A percentile compares a stretch with the other conserved stretches of the same genome.
These are phyloP conservation scores for Termitomyces sp. DNA, from an alignment of 768 basidiomycete species.

Conservation along the genomic window DNA sequence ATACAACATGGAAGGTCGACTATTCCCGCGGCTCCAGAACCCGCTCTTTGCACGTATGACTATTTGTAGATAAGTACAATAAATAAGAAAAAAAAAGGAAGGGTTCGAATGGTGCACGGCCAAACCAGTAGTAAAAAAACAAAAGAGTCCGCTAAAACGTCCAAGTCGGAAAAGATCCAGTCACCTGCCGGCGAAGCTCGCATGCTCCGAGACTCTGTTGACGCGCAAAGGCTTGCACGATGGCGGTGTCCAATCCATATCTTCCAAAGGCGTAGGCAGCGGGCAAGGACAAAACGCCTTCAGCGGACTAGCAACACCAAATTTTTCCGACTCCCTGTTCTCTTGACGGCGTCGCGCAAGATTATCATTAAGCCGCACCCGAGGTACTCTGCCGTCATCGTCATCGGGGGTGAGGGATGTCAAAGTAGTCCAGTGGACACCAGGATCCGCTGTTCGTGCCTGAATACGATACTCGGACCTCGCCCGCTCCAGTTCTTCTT, in stretches of 20 bases:
- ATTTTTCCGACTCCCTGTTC: background rate
- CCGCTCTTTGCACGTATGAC: background rate
- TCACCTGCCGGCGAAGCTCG: conserved; percentile 39
- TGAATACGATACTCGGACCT: conserved; percentile 44
- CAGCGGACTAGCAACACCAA: conserved; percentile 1
- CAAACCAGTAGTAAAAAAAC: background rate
- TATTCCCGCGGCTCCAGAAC: background rate
- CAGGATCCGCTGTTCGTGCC: conserved; percentile 11
- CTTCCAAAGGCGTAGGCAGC: conserved; percentile 50
- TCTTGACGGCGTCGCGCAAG: conserved; percentile 10
- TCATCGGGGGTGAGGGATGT: conserved; percentile 18
- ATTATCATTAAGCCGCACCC: conserved; percentile 15
- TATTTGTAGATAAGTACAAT: background rate
- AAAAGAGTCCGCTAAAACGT: background rate
- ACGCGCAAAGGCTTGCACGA: conserved; percentile 17
- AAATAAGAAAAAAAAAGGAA: background rate
- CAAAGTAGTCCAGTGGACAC: conserved; percentile 12
- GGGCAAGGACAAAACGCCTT: conserved; percentile 36
- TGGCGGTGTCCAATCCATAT: conserved; percentile 35
- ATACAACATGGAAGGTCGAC: background rate
- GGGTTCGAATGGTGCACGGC: background rate
- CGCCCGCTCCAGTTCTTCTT: conserved; percentile 52
- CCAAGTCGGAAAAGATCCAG: background rate
- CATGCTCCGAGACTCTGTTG: conserved; percentile 28
- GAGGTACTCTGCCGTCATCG: conserved; percentile 11